Conservation (phyloP, 2,329 filamentous ascomycete species). For the Huntiella bhutanensis region DNA sequence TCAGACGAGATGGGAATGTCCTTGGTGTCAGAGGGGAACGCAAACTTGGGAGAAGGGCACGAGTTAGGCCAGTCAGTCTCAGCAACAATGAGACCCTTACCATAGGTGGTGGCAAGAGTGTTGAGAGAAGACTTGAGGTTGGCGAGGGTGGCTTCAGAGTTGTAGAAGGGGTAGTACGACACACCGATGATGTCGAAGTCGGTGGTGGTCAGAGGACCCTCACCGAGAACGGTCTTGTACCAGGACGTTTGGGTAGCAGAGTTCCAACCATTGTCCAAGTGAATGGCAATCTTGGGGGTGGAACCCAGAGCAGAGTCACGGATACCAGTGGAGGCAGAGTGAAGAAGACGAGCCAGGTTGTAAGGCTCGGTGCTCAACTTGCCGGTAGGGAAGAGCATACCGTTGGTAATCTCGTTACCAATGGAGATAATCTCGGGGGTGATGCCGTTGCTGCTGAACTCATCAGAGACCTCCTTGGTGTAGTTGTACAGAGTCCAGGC, state of each 20-base stretch:
- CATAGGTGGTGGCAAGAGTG: conserved; percentile 41
- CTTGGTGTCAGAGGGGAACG: conserved; percentile 40
- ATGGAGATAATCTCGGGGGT: conserved; percentile 45
- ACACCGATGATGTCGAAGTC: conserved; percentile 58
- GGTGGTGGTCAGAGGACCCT: conserved; percentile 26
- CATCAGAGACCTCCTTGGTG: conserved; percentile 40
- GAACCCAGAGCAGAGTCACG: conserved; percentile 39
- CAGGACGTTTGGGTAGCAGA: conserved; percentile 47
- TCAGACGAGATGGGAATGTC: conserved; percentile 42
- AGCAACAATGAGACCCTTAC: conserved; percentile 48
- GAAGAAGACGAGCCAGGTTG: conserved; percentile 45
- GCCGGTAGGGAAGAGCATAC: conserved; percentile 48
- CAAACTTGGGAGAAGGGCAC: conserved; percentile 37
- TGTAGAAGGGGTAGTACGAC: conserved; percentile 58
- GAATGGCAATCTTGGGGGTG: conserved; percentile 52
- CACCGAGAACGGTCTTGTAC: conserved; percentile 37
- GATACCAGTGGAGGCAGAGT: conserved; percentile 44
- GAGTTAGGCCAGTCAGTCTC: conserved; percentile 52
- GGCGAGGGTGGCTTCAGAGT: conserved; percentile 35
- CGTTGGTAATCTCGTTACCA: conserved; percentile 53
- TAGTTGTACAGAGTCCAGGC: conserved; percentile 49
- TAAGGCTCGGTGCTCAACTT: conserved; percentile 27
- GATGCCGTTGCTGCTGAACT: conserved; percentile 36
- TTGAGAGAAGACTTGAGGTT: conserved; percentile 34
- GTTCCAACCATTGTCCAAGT: conserved; percentile 59